These are phyloP conservation scores for Fusarium sp. DNA, from an alignment of 2,329 filamentous ascomycete genomes.

Conservation along the genomic window DNA sequence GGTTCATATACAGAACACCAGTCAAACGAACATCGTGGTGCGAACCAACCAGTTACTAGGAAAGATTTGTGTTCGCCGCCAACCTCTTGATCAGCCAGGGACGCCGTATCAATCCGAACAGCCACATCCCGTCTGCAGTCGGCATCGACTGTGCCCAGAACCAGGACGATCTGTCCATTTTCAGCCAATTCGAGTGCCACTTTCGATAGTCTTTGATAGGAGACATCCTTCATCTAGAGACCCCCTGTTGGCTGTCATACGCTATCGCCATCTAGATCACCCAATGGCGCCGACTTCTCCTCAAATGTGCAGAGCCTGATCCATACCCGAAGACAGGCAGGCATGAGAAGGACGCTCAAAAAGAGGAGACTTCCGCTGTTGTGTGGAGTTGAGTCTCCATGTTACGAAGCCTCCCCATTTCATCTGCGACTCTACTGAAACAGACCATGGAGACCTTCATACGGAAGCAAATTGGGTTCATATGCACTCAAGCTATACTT, in stretches of 20 bases:
- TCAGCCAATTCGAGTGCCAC: not conserved
- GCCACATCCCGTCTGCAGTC: not conserved
- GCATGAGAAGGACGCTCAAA: not conserved
- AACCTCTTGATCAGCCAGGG: not conserved
- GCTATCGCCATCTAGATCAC: not conserved
- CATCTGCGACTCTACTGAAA: not conserved
- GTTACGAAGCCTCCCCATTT: not conserved
- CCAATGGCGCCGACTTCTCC: not conserved
- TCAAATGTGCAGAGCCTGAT: not conserved
- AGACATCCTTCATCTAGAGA: not conserved
- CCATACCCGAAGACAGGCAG: not conserved
- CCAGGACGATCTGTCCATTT: not conserved
- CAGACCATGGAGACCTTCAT: not conserved
- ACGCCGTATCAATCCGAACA: not conserved
- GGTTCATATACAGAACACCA: not conserved
- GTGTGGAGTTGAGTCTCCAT: not conserved
- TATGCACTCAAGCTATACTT: not conserved
- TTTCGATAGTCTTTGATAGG: not conserved
- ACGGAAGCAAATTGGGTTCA: not conserved
- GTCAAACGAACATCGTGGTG: not conserved
- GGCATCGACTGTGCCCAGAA: not conserved
- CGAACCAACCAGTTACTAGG: no score
- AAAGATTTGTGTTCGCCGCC: not conserved
- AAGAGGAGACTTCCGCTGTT: not conserved
- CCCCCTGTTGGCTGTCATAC: not conserved